phyloP scores from a whole-genome alignment of 2,329 filamentous ascomycete genomes.

The Diplodia sapinea region DNA sequence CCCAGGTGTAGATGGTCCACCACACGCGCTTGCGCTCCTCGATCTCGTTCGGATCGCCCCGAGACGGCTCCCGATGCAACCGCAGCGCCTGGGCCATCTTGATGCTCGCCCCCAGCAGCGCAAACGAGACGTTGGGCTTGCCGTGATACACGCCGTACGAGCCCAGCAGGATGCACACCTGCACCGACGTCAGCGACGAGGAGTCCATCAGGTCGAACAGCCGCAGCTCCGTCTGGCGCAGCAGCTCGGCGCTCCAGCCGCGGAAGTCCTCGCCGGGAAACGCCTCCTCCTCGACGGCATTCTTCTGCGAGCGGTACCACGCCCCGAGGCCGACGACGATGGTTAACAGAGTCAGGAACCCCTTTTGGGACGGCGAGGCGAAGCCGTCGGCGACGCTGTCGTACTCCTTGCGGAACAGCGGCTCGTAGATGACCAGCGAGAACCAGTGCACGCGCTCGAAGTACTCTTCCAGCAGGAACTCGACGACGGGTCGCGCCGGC shows the following conservation, averaged over 20 bases:
- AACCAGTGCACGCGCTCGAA: constrained; percentile 54
- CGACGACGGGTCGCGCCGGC: constrained; percentile 40
- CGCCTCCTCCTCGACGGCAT: constrained; percentile 10
- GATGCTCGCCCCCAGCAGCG: constrained; percentile 48
- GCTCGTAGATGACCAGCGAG: constrained; percentile 52
- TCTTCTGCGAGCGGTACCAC: constrained; percentile 47
- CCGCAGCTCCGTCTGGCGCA: constrained; percentile 43
- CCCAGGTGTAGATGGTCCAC: constrained; percentile 54
- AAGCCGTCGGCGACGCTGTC: constrained; percentile 43
- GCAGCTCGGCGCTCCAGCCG: constrained; percentile 34
- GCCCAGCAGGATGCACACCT: constrained; percentile 50
- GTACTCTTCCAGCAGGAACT: constrained; percentile 49
- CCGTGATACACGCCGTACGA: constrained; percentile 53
- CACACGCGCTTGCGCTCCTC: constrained; percentile 50
- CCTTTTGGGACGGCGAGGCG: constrained; percentile 44
- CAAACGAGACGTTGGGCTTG: constrained; percentile 49
- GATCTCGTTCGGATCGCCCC: constrained; percentile 36
- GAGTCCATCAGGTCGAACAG: constrained; percentile 52
- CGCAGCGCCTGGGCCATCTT: constrained; percentile 46
- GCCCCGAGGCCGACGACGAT: constrained; percentile 49
- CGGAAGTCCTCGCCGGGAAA: constrained; percentile 33
- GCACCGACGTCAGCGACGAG: constrained; percentile 46
- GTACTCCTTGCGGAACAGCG: constrained; percentile 47
- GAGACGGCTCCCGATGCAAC: constrained; percentile 41
- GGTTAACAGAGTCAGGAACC: constrained; percentile 48